Conservation (phyloP, 495 filamentous ascomycete species). For the Penicillium silybi region DNA sequence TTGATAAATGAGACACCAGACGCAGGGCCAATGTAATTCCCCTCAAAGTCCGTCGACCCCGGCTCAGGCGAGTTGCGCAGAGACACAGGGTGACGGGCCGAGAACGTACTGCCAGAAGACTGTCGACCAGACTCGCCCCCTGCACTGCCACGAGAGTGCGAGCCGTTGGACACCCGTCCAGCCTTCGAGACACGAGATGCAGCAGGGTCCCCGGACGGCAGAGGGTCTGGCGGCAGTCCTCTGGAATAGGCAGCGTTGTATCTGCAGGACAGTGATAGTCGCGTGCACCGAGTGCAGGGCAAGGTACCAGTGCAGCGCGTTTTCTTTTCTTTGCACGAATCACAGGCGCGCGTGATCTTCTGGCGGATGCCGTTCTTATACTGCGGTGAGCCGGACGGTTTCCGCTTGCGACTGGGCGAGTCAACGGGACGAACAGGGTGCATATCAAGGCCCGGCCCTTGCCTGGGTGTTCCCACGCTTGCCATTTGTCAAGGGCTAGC, state of each 20-base stretch:
- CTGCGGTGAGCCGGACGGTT: constrained; percentile 21
- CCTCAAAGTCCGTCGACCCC: constrained; percentile 43
- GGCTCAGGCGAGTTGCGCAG: constrained; percentile 42
- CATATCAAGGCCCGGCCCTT: constrained; percentile 10
- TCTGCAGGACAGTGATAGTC: constrained; percentile 36
- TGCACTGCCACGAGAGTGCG: constrained; percentile 8
- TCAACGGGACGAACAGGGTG: neutral
- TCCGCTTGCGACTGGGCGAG: constrained; percentile 24
- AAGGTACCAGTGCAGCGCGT: constrained; percentile 43
- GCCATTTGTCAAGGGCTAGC: constrained; percentile 9
- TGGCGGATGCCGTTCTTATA: constrained; percentile 29
- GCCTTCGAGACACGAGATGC: constrained; percentile 3
- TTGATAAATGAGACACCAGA: constrained; percentile 47
- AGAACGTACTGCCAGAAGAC: neutral
- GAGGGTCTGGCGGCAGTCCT: constrained; percentile 40
- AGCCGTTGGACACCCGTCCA: constrained; percentile 6
- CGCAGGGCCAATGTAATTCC: constrained; percentile 44
- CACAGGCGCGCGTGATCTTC: constrained; percentile 46
- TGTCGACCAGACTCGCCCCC: neutral
- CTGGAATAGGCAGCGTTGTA: constrained; percentile 45
- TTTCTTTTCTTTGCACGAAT: constrained; percentile 47
- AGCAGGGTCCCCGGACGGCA: constrained; percentile 20
- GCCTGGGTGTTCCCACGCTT: constrained; percentile 15
- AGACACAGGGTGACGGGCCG: constrained; percentile 13
- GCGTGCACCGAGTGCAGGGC: constrained; percentile 40